Conservation (phyloP, 176 grass and related monocot species). For the Poa annua region DNA sequence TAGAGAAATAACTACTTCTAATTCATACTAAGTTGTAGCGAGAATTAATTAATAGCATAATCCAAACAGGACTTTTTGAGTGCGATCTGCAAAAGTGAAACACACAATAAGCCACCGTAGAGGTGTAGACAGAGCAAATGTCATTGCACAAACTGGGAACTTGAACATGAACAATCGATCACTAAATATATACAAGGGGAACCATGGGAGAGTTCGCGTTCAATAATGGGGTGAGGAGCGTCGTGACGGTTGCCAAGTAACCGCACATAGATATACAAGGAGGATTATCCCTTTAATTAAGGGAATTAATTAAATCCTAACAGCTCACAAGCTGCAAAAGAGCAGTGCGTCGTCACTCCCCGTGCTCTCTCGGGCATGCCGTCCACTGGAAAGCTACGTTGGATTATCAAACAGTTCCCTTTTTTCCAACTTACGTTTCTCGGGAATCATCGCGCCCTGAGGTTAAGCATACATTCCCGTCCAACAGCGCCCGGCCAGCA, state of each 20-base stretch:
- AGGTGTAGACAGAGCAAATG: neutral
- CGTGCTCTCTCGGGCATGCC: neutral
- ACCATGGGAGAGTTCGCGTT: no score
- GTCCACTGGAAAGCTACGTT: constrained; percentile 5
- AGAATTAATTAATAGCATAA: no score
- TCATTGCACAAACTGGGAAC: neutral
- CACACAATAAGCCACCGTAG: neutral
- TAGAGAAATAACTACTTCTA: no score
- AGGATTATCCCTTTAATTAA: no score
- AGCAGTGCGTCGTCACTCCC: neutral
- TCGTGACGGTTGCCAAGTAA: no score
- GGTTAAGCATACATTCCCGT: neutral
- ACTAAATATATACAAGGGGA: no score
- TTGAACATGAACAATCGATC: no score
- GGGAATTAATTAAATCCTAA: no score
- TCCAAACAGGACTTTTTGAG: no score
- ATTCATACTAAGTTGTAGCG: no score
- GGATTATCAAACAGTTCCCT: neutral
- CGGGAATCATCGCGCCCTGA: constrained; percentile 1
- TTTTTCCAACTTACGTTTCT: neutral
- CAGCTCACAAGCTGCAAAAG: neutral
- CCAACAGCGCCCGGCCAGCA: neutral
- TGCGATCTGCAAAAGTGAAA: neutral
- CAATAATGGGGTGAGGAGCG: no score
- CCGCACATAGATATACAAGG: no score